Conservation (phyloP, 1,284 basidiomycete genomes). For the Volvariella volvacea region DNA sequence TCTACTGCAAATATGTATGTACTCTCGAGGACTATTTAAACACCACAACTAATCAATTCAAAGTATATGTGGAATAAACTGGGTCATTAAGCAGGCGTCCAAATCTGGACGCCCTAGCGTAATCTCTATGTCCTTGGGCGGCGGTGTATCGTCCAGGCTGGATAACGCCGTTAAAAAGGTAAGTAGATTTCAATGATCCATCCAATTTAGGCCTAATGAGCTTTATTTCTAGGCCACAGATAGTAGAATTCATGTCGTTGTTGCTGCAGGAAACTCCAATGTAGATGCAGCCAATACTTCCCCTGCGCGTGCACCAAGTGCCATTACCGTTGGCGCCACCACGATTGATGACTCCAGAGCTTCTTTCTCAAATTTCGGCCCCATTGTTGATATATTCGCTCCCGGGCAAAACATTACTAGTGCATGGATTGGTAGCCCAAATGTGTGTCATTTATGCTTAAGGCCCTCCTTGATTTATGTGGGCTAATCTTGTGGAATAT, state of each 20-base stretch:
- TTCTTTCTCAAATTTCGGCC: constrained; percentile 71
- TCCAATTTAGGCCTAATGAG: too few relatives aligned
- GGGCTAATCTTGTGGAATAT: not conserved
- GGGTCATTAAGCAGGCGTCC: not conserved
- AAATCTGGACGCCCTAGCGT: not conserved
- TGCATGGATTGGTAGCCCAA: constrained; percentile 58
- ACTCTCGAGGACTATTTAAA: not conserved
- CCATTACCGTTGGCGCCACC: constrained; percentile 75
- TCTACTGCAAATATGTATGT: not conserved
- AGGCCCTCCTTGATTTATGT: not conserved
- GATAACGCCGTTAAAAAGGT: not conserved
- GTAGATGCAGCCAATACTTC: constrained; percentile 64
- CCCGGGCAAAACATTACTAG: constrained; percentile 67
- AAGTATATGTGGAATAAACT: not conserved
- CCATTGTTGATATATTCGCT: constrained; percentile 71
- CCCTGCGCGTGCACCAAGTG: constrained; percentile 59
- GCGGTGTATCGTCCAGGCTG: not conserved
- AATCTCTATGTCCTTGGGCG: constrained; percentile 1
- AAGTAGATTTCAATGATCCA: not conserved
- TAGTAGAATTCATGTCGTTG: constrained; percentile 24
- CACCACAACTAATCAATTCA: not conserved
- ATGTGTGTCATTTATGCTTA: constrained; percentile 4
- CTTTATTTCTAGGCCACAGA: constrained; percentile 10
- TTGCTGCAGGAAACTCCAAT: constrained; percentile 39
- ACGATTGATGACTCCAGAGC: constrained; percentile 67